Base-by-base conservation (phyloP, 2,329 filamentous ascomycete genomes). In the Arthrinium puccinioides region DNA sequence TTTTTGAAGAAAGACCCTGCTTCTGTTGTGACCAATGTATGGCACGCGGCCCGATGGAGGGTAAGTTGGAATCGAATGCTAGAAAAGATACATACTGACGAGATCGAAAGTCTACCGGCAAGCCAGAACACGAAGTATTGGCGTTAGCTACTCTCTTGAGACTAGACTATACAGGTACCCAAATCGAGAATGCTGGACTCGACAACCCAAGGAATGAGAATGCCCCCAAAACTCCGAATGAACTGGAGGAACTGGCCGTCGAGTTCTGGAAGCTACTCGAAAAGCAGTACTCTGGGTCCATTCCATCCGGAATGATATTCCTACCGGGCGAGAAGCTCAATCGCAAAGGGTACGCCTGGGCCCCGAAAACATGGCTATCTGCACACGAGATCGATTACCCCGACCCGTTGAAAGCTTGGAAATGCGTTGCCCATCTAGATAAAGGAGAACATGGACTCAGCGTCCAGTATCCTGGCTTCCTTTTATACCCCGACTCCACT, bases 31-130 rank as follows among this genome's bases (percentile, higher is more conserved):
- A n/a, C 28, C 13, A 32, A 38, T 24, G 15, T 28, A 2, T 38
- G 36, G 36, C 36, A 28, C 18, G 36, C 36, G 11, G 27, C 36
- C 15, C n/a, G 36, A 31, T 38, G 36, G 36, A 20, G 36, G 14
- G 36, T 38, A 21, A 38, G 36, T 26, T 16, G 9, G 24, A 5
- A 10, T 15, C 19, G 7, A 6, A 6, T 7, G 10, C 10, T 11
- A 33, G 9, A 9, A 9, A 8, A 6, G 19, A 5, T 14, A 20
- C 20, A 21, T 23, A 11, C 14, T 23, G 16, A 20, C 13, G 16
- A 14, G 2, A 11, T 9, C 8, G 10, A 14, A 10, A 38, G 36
- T 16, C 27, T 26, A 38, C 36, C 15, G 23, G 20, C 9, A 31
- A 24, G n/a, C 13, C 28, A n/a, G 36, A 38, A 16, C 36, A 38